These are phyloP conservation scores for Limnanthes douglasii DNA, from an alignment of 345 rosid genomes.

Conservation along the genomic window DNA sequence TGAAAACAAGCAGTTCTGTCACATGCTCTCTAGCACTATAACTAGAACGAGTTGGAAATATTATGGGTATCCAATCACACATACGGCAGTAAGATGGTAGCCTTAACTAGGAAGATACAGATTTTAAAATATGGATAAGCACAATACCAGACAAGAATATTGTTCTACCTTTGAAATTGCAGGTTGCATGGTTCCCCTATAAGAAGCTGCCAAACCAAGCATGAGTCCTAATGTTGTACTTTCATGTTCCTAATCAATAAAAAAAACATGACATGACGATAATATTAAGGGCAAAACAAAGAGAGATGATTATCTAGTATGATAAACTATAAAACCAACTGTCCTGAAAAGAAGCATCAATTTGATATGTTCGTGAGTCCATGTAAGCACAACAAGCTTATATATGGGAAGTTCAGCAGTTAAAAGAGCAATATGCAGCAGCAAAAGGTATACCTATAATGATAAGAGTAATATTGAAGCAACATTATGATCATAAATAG, in stretches of 20 bases:
- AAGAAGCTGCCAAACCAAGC: slow-evolving; percentile 96
- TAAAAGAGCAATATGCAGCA: not conserved
- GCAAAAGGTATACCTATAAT: no score
- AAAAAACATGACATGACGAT: slow-evolving; percentile 8
- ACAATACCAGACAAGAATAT: slow-evolving; percentile 3
- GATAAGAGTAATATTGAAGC: no score
- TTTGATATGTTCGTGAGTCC: slow-evolving; percentile 4
- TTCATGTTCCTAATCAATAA: slow-evolving; percentile 63
- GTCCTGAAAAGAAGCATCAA: not conserved
- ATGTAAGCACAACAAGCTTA: slow-evolving; percentile 1
- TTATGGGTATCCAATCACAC: no score
- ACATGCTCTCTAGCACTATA: not conserved
- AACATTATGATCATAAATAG: no score
- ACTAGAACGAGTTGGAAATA: no score
- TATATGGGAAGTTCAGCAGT: slow-evolving; percentile 1
- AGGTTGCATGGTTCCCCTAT: slow-evolving; percentile 90
- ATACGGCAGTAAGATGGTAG: no score
- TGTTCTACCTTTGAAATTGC: slow-evolving; percentile 63
- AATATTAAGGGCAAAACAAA: slow-evolving; percentile 4
- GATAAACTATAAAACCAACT: slow-evolving; percentile 1
- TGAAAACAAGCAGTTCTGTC: not conserved
- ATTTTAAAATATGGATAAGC: no score
- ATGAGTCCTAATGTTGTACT: slow-evolving; percentile 82
- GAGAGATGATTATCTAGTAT: slow-evolving; percentile 4
- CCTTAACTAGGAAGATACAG: no score